Evolutionary conservation across 345 rosid genomes (phyloP), one percentile per base, ranked within the genome.

Genomic region (Linum tenue): DNA sequence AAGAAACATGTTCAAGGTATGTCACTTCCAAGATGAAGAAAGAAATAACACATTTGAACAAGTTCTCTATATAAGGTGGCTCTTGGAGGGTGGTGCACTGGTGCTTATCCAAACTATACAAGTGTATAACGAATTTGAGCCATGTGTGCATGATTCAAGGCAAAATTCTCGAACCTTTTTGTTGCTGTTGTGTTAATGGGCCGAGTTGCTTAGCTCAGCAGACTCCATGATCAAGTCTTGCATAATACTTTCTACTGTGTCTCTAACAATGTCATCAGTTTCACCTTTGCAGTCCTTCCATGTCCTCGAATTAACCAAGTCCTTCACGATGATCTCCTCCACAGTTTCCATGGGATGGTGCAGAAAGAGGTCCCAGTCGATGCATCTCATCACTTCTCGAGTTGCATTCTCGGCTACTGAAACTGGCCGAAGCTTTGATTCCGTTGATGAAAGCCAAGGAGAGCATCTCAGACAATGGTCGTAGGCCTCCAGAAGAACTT

Each of bases 211-310:
- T 9, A 48, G 53, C 14, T 48, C 14, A 15, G 73, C 63, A 62
- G 75, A 37, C 35, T 90, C 90, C 60, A 63, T 51, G 41, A 73
- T 68, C 64, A 84, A 64, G 56, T 88, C 86, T 67, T 79, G 83
- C n/a, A 86, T 55, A 65, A 86, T 68, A 60, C 56, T 59, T 51
- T 84, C 95, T 7, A 59, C 87, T 36, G 81, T 39, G 55, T 82
- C 87, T 38, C 60, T 59, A 16, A 82, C 77, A 62, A 78, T 64
- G 60, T 76, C 81, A 79, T 88, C 91, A 2, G 70, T 64, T 56
- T 81, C 82, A 5, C 73, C 75, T 64, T 59, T 71, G 59, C 62
- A 69, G 65, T 83, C 78, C 60, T 72, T 73, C 95, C 95, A 90
- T 12, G 68, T 65, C 56, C 70, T 56, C 43, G 88, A 70, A 75